Conservation (phyloP, 805 yeast genomes). For the Hanseniaspora occidentalis region DNA sequence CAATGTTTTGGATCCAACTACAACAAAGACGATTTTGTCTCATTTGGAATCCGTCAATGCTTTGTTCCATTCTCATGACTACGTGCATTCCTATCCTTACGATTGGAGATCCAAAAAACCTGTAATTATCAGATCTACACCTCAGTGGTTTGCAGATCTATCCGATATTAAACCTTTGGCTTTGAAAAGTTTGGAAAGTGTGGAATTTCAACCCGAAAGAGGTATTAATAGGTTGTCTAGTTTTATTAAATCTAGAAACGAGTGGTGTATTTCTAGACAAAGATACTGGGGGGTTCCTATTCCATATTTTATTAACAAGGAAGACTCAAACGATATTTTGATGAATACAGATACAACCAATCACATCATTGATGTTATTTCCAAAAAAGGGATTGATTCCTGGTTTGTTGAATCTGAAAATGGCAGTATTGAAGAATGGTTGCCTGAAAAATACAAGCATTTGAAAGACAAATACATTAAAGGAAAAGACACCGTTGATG, state of each 20-base stretch:
- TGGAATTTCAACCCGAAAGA: slow-evolving; percentile 58
- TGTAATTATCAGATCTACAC: slow-evolving; percentile 86
- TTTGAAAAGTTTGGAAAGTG: slow-evolving; percentile 42
- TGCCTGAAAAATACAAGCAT: slow-evolving; percentile 41
- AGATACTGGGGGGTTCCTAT: slow-evolving; percentile 98
- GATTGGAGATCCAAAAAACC: slow-evolving; percentile 97
- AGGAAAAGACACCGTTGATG: slow-evolving; percentile 92
- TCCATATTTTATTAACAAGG: slow-evolving; percentile 59
- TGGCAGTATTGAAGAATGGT: slow-evolving; percentile 41
- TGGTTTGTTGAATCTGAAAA: slow-evolving; percentile 61
- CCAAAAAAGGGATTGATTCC: slow-evolving; percentile 51
- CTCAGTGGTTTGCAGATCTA: slow-evolving; percentile 93
- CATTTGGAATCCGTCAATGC: slow-evolving; percentile 30
- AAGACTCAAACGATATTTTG: slow-evolving; percentile 48
- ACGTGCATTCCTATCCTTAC: slow-evolving; percentile 81
- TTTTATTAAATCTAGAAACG: slow-evolving; percentile 66
- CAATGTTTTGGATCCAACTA: slow-evolving; percentile 42
- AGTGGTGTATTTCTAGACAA: slow-evolving; percentile 97
- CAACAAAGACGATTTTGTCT: slow-evolving; percentile 35
- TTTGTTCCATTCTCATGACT: slow-evolving; percentile 37
- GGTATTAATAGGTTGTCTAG: slow-evolving; percentile 62
- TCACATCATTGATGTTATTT: slow-evolving; percentile 44
- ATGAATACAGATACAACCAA: slow-evolving; percentile 43
- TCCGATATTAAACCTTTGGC: slow-evolving; percentile 58
- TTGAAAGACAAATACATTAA: slow-evolving; percentile 37